Percentiles rank a stretch among this genome's conserved stretches.
Evolutionary conservation across 805 yeast species (phyloP).

Genomic region (Saturnispora sanitii): DNA sequence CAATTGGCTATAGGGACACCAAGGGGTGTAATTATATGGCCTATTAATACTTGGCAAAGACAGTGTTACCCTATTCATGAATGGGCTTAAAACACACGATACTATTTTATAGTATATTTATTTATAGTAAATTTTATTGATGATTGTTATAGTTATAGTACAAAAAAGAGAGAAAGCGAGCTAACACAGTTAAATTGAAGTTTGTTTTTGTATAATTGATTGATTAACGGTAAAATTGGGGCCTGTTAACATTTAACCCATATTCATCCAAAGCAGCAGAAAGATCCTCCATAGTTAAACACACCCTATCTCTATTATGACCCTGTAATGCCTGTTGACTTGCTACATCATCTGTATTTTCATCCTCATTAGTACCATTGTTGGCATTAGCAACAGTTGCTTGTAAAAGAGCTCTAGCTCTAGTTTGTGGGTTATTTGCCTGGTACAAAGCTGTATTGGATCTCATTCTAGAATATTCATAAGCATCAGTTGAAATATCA

Average conservation of each 20-base stretch:
- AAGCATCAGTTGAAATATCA: slow-evolving; percentile 94
- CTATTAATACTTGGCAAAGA: slow-evolving; percentile 53
- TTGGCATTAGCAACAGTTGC: slow-evolving; percentile 38
- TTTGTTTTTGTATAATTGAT: too few species aligned
- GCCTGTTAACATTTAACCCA: slow-evolving; percentile 69
- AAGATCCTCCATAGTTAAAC: slow-evolving; percentile 85
- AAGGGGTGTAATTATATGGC: slow-evolving; percentile 62
- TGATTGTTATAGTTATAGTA: too few species aligned
- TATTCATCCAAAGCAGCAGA: slow-evolving; percentile 90
- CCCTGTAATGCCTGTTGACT: slow-evolving; percentile 13
- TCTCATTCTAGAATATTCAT: slow-evolving; percentile 87
- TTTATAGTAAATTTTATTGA: too few species aligned
- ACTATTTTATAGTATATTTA: too few species aligned
- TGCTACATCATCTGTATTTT: slow-evolving; percentile 24
- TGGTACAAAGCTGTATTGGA: slow-evolving; percentile 81
- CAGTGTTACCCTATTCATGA: slow-evolving; percentile 49
- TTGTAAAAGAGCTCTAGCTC: slow-evolving; percentile 64
- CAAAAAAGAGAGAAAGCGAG: too few species aligned
- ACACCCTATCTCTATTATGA: slow-evolving; percentile 45
- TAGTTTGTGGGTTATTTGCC: slow-evolving; percentile 74
- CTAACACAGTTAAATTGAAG: too few species aligned
- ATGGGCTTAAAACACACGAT: slow-evolving; percentile 35
- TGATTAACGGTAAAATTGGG: slow-evolving; percentile 78
- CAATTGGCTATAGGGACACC: slow-evolving; percentile 52
- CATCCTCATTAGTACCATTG: slow-evolving; percentile 12